These are phyloP conservation scores for Apiosordaria backusii DNA, from an alignment of 495 filamentous ascomycete genomes.

Conservation along the genomic window DNA sequence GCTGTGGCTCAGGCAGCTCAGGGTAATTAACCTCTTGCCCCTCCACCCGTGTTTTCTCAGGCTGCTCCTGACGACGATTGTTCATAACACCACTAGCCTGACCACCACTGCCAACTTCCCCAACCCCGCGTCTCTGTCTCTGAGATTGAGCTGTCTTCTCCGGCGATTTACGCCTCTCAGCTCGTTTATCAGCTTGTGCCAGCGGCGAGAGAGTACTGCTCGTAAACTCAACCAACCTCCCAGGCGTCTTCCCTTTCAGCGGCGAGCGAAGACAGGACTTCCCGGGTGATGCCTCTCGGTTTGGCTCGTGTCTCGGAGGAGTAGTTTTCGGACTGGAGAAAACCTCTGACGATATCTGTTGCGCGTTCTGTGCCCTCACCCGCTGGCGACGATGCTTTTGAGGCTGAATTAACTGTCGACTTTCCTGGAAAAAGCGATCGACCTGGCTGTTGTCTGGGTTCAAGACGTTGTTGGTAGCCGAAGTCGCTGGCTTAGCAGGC, in stretches of 20 bases:
- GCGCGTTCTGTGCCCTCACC: neutral
- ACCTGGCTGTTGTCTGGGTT: conserved; percentile 21
- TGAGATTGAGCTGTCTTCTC: neutral
- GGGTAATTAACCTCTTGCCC: conserved; percentile 5
- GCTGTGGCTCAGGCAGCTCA: neutral
- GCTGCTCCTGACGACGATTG: conserved; percentile 16
- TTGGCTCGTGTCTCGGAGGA: conserved; percentile 16
- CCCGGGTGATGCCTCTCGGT: conserved; percentile 41
- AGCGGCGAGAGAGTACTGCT: conserved; percentile 37
- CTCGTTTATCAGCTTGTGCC: conserved; percentile 30
- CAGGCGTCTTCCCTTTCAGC: conserved; percentile 46
- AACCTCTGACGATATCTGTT: neutral
- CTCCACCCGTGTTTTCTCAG: no score
- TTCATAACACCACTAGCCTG: neutral
- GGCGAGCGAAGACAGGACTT: conserved; percentile 54
- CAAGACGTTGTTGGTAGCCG: neutral
- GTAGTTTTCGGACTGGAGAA: conserved; percentile 1
- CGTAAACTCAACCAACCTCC: conserved; percentile 47
- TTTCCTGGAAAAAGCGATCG: conserved; percentile 14
- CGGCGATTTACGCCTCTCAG: conserved; percentile 20
- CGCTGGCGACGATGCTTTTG: conserved; percentile 2
- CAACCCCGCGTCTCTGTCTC: neutral
- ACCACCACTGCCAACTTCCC: neutral
- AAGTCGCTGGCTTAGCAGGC: conserved; percentile 1
- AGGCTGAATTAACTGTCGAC: neutral